Percentiles rank a stretch among this genome's conserved stretches.
phyloP scores from a whole-genome alignment of 2,329 filamentous ascomycete species.

The Fusarium annulatum region DNA sequence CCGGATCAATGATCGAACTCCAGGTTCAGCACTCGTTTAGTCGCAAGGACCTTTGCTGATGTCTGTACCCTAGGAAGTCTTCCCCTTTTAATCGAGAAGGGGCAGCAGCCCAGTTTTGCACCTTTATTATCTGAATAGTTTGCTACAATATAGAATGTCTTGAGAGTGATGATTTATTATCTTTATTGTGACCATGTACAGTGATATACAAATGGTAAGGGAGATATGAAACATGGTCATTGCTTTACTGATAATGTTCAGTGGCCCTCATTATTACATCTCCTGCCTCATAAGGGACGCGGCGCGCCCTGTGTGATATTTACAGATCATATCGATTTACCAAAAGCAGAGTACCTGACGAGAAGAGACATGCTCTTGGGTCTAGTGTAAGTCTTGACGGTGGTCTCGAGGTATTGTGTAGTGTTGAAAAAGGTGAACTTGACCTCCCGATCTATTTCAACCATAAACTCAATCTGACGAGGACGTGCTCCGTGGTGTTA shows the following conservation, averaged over 20 bases:
- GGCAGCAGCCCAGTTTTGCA: conserved; percentile 35
- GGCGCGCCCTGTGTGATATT: not conserved
- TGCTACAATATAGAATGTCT: conserved; percentile 36
- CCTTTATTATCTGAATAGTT: conserved; percentile 36
- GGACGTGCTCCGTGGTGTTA: not conserved
- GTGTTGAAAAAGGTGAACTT: not conserved
- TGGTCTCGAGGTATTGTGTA: not conserved
- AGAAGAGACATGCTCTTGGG: not conserved
- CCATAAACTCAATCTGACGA: not conserved
- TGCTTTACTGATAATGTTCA: conserved; percentile 19
- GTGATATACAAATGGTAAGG: not conserved
- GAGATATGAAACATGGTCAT: not conserved
- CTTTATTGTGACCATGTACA: conserved; percentile 9
- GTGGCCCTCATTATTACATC: not conserved
- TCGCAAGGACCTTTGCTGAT: conserved; percentile 45
- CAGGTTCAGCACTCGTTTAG: conserved; percentile 46
- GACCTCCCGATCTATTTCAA: not conserved
- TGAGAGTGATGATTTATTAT: conserved; percentile 5
- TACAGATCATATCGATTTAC: not conserved
- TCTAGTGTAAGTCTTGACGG: not conserved
- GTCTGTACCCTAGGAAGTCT: conserved; percentile 47
- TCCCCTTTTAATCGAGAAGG: conserved; percentile 30
- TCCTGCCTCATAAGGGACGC: not conserved
- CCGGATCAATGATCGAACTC: conserved; percentile 33
- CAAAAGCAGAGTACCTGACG: not conserved